Evolutionary conservation across 352 stramenopile species (phyloP).

Genomic region (Phytophthora fragariaefolia): DNA sequence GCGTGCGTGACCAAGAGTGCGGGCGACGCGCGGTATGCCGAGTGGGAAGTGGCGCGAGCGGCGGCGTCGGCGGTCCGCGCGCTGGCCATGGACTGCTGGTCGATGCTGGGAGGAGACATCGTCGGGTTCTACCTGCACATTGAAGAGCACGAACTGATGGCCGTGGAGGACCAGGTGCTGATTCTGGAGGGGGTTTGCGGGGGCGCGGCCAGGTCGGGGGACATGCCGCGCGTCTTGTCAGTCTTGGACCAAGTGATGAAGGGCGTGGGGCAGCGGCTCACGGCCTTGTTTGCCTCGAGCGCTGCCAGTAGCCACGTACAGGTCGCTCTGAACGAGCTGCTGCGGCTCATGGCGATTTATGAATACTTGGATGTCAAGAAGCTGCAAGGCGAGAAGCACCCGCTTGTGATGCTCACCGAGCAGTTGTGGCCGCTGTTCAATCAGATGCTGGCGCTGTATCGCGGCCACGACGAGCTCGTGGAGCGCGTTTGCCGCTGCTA

Average conservation of each 20-base stretch:
- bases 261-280: conserved; percentile 64
- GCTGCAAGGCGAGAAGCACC: conserved; percentile 37
- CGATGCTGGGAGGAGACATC: conserved; percentile 66
- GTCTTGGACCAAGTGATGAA: conserved; percentile 76
- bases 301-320: conserved; percentile 44
- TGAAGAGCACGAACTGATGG: conserved; percentile 69
- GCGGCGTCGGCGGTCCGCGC: conserved; percentile 74
- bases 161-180: conserved; percentile 85
- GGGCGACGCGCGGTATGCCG: conserved; percentile 49
- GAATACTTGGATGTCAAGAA: conserved; percentile 69
- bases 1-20: conserved; percentile 66
- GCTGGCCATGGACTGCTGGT: conserved; percentile 83
- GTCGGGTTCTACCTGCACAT: conserved; percentile 83
- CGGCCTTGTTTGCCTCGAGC: conserved; percentile 47
- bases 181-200: conserved; percentile 81
- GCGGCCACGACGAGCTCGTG: conserved; percentile 76
- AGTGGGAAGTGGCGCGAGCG: conserved; percentile 82
- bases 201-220: conserved; percentile 57
- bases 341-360: conserved; percentile 87
- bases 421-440: conserved; percentile 84
- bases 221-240: conserved; percentile 49
- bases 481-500: conserved; percentile 87
- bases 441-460: conserved; percentile 80
- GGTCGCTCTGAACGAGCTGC: conserved; percentile 65
- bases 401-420: conserved; percentile 77